Percentiles rank a stretch among this genome's conserved stretches.
Evolutionary conservation across 179 eudicot genomes (phyloP).

Genomic region (Carnegiea gigantea): DNA sequence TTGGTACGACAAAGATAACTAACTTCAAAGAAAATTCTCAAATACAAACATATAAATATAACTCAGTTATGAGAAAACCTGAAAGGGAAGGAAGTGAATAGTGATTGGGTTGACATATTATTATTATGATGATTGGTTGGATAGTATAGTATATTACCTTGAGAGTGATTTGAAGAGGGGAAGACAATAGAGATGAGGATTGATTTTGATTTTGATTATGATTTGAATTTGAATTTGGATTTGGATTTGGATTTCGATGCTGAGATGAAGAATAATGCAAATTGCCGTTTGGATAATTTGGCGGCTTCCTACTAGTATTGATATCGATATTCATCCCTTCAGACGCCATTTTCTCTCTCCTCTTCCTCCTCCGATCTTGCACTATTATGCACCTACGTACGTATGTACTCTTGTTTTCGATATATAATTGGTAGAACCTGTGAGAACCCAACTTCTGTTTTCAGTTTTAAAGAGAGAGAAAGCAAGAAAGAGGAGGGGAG

Average conservation of each 20-base stretch:
- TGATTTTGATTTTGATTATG: slow-evolving; percentile 8
- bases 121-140: background rate
- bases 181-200: slow-evolving; percentile 29
- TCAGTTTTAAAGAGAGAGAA: background rate
- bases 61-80: background rate
- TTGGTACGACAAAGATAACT: background rate
- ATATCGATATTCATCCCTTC: background rate
- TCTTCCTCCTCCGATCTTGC: background rate
- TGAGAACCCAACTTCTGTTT: background rate
- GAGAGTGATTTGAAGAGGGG: slow-evolving; percentile 39
- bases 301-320: slow-evolving; percentile 20
- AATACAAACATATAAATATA: background rate
- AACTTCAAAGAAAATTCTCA: background rate
- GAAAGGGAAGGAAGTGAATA: slow-evolving; percentile 9
- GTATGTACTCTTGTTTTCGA: too few species aligned
- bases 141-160: slow-evolving; percentile 26
- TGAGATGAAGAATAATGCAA: background rate
- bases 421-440: too few species aligned
- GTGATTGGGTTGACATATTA: background rate
- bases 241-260: background rate
- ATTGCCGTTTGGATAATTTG: background rate
- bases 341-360: background rate
- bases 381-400: too few species aligned
- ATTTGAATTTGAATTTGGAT: background rate
- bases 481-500: background rate